Evolutionary conservation across 2,329 filamentous ascomycete genomes (phyloP).

Genomic region (Colletotrichum limetticola): DNA sequence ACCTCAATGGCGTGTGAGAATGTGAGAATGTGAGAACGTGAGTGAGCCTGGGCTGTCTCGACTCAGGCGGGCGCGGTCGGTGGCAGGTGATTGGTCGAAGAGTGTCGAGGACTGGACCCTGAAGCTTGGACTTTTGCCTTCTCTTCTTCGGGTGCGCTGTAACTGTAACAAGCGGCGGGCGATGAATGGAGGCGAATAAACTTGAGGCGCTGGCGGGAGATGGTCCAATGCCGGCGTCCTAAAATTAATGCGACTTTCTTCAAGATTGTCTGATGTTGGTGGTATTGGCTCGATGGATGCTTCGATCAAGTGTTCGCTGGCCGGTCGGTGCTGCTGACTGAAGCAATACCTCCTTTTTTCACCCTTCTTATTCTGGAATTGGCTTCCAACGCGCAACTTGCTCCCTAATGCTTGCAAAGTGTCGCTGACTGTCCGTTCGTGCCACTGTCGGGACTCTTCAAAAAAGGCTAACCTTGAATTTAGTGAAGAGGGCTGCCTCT

Average conservation of each 20-base stretch:
- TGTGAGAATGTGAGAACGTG: too few relatives aligned
- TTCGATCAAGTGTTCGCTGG: not conserved
- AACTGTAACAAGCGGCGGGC: constrained; percentile 10
- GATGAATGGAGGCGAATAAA: constrained; percentile 23
- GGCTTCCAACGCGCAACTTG: not conserved
- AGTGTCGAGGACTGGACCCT: constrained; percentile 22
- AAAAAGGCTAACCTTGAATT: not conserved
- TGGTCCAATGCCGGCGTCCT: constrained; percentile 1
- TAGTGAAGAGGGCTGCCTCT: not conserved
- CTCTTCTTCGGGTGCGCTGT: not conserved
- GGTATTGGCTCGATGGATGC: not conserved
- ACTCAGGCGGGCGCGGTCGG: not conserved
- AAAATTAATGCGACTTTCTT: not conserved
- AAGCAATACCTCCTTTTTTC: not conserved
- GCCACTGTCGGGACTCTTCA: not conserved
- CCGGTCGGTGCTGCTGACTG: constrained; percentile 9
- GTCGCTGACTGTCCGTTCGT: constrained; percentile 14
- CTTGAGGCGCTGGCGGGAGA: constrained; percentile 22
- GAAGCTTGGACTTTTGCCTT: constrained; percentile 22
- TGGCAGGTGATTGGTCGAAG: constrained; percentile 12
- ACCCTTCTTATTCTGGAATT: not conserved
- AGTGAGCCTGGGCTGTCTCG: constrained; percentile 6
- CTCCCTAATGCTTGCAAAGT: not conserved
- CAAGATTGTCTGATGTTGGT: not conserved
- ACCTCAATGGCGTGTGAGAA: too few relatives aligned